Percentiles rank a stretch among this genome's conserved stretches.
Conservation (phyloP, 129 eudicot genomes). For the Lactuca sativa region DNA sequence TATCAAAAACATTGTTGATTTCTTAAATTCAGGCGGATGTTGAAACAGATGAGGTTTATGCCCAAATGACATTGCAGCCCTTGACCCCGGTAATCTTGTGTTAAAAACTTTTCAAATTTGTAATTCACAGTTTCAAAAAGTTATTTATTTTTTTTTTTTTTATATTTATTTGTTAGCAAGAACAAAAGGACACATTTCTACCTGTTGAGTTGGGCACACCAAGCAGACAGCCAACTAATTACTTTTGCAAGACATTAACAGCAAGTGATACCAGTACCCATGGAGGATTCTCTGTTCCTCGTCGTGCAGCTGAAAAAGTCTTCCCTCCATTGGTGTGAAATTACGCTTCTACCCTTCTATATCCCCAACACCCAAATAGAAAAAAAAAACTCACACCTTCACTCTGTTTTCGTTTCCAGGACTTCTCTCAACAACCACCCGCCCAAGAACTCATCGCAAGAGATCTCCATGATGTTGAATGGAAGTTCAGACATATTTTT, state of each 20-base stretch:
- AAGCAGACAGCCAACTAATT: slow-evolving; percentile 93
- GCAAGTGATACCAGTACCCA: slow-evolving; percentile 99
- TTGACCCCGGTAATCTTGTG: slow-evolving; percentile 63
- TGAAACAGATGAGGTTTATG: slow-evolving; percentile 98
- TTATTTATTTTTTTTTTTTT: neutral
- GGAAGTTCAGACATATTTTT: slow-evolving; percentile 98
- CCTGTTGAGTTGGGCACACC: slow-evolving; percentile 96
- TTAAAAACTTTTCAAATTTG: neutral
- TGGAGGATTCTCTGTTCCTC: slow-evolving; percentile 99
- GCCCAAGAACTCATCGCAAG: slow-evolving; percentile 93
- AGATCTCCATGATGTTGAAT: slow-evolving; percentile 97
- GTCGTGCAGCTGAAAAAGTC: slow-evolving; percentile 99
- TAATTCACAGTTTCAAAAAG: neutral
- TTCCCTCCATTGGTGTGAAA: slow-evolving; percentile 93
- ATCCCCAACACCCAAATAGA: neutral
- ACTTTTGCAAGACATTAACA: slow-evolving; percentile 95
- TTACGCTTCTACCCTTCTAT: slow-evolving; percentile 1
- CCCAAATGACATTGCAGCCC: slow-evolving; percentile 99
- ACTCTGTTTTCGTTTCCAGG: slow-evolving; percentile 49
- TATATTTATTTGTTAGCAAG: slow-evolving; percentile 58
- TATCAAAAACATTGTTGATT: slow-evolving; percentile 3
- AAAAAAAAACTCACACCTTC: neutral
- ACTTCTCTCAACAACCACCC: slow-evolving; percentile 96
- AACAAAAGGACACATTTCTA: slow-evolving; percentile 95
- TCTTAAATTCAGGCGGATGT: slow-evolving; percentile 84